Evolutionary conservation across 2,329 filamentous ascomycete genomes (phyloP), one percentile per base, ranked within the genome.

Genomic region (Davidsoniella australis): DNA sequence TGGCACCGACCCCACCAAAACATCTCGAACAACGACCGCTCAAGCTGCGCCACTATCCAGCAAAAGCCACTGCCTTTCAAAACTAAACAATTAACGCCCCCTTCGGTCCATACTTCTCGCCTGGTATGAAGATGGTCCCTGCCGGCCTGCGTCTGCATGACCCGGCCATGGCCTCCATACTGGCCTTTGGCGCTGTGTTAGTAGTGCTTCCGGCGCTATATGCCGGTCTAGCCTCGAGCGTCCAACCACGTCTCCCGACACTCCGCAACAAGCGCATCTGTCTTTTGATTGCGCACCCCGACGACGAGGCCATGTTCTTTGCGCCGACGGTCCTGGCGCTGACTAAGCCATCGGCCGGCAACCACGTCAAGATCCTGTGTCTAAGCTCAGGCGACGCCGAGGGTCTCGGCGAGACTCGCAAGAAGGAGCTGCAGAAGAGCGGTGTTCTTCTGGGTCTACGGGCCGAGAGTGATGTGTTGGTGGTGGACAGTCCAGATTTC

Each of bases 291-390:
- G 91, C 91, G 18, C 91, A 98, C 66, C 91, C 91, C 0, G 91
- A 98, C 65, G 91, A 98, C 60, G 91, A 98, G 69, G 91, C 89
- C 63, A 98, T 98, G 91, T 98, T 98, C 72, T 98, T 98, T 66
- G 79, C 87, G 55, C 91, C 91, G 0, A 84, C 86, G 0, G 71
- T 96, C 12, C 72, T 93, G 57, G 79, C 84, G n/a, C 74, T 98
- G 51, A 89, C 87, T 16, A 71, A 75, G 12, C 85, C 86, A 3
- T 76, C 80, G 52, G 71, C 82, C 17, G 83, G 85, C 3, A 96
- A 98, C 65, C 86, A 93, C 61, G 74, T 98, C 60, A 91, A 93
- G 66, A 94, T 98, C 55, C 67, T 96, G 50, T 98, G 91, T 66
- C 68, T 98, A 55, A 93, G 85, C 65, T 89, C 80, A 56, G 88